phyloP scores from a whole-genome alignment of 768 basidiomycete species.

The Lentinus brumalis region DNA sequence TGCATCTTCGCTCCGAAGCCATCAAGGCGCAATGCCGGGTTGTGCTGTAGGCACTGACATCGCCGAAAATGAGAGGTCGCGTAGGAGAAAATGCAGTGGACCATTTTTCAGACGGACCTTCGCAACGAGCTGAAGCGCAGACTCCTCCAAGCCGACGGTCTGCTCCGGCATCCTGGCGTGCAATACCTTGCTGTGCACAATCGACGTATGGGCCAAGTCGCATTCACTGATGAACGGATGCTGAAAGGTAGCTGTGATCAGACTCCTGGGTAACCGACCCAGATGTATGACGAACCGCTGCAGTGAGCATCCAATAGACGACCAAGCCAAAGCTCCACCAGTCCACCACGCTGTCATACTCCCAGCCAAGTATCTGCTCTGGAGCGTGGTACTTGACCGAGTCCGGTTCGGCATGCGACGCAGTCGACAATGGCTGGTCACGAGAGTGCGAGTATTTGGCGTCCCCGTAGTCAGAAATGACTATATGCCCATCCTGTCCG shows the following conservation, averaged over 20 bases:
- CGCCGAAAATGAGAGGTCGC: not conserved
- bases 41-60: conserved; percentile 56
- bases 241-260: conserved; percentile 28
- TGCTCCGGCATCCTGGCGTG: conserved; percentile 33
- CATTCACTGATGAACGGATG: conserved; percentile 39
- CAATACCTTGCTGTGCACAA: conserved; percentile 38
- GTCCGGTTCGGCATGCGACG: not conserved
- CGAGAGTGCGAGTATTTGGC: conserved; percentile 27
- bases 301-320: conserved; percentile 51
- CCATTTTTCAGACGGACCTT: conserved; percentile 37
- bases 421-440: not conserved
- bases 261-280: not conserved
- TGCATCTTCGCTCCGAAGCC: conserved; percentile 47
- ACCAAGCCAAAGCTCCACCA: conserved; percentile 59
- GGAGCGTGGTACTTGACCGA: conserved; percentile 45
- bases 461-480: conserved; percentile 45
- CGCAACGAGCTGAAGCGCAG: conserved; percentile 44
- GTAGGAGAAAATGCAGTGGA: not conserved
- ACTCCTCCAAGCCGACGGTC: conserved; percentile 28
- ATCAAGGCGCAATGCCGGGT: conserved; percentile 48
- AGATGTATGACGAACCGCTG: conserved; percentile 38
- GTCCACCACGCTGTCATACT: conserved; percentile 53
- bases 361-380: conserved; percentile 57
- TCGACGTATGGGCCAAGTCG: conserved; percentile 25
- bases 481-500: conserved; percentile 46